A percentile compares a stretch with the other conserved stretches of the same genome.
These are phyloP conservation scores for Schrenkiella parvula DNA, from an alignment of 345 rosid genomes.

Conservation along the genomic window DNA sequence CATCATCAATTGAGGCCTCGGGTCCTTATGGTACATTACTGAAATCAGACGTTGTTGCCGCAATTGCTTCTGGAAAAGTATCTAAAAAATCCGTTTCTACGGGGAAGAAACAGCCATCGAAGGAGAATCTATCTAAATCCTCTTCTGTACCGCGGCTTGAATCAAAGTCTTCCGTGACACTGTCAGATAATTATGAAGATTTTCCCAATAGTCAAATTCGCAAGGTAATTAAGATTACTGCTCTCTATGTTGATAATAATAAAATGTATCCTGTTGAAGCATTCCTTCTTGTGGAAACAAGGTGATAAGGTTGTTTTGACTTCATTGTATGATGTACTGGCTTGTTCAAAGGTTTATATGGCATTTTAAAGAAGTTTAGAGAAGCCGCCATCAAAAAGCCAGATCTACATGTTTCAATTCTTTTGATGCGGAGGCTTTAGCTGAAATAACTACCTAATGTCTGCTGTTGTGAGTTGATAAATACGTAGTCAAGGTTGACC, in stretches of 20 bases:
- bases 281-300: background rate
- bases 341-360: background rate
- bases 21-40: slow-evolving; percentile 82
- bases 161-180: slow-evolving; percentile 43
- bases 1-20: slow-evolving; percentile 69
- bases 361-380: background rate
- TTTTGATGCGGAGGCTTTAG: background rate
- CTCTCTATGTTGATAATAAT: background rate
- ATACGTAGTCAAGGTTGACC: background rate
- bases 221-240: slow-evolving; percentile 55
- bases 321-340: background rate
- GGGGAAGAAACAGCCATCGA: slow-evolving; percentile 43
- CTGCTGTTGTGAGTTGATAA: background rate
- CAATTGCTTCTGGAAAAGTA: slow-evolving; percentile 71
- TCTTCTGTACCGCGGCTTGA: slow-evolving; percentile 35
- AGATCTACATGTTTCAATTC: background rate
- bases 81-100: slow-evolving; percentile 40
- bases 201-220: slow-evolving; percentile 94
- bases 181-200: slow-evolving; percentile 65
- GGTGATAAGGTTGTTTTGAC: background rate
- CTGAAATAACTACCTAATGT: background rate
- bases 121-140: slow-evolving; percentile 35
- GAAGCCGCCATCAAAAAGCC: background rate
- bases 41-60: slow-evolving; percentile 77
- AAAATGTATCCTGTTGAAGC: background rate